Percentiles rank a stretch among this genome's conserved stretches.
phyloP scores from a whole-genome alignment of 257 asterid genomes.

The Solanum lignicaule region DNA sequence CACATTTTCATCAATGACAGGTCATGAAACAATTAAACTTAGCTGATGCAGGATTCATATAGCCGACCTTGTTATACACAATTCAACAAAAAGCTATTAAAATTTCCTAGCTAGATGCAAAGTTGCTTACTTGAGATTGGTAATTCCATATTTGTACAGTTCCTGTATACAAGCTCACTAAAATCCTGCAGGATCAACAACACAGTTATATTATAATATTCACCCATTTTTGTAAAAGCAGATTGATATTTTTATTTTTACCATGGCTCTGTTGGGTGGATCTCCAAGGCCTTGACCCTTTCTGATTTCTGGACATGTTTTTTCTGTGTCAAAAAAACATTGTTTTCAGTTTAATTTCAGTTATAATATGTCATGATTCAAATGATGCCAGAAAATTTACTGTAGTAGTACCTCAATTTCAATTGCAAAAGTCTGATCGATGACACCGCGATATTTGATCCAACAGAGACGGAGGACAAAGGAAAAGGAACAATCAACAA shows the following conservation, averaged over 20 bases:
- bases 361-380: not conserved
- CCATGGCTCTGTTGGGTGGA: slow-evolving; percentile 41
- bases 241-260: not conserved
- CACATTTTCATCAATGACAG: not conserved
- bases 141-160: slow-evolving; percentile 83
- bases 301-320: slow-evolving; percentile 34
- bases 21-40: not conserved
- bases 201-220: not conserved
- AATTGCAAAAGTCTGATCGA: not conserved
- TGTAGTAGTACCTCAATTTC: not conserved
- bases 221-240: not conserved
- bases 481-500: not conserved
- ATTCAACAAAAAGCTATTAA: not conserved
- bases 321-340: slow-evolving; percentile 8
- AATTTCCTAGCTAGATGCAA: not conserved
- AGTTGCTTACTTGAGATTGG: slow-evolving; percentile 67
- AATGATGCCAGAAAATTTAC: not conserved
- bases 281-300: slow-evolving; percentile 33
- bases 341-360: not conserved
- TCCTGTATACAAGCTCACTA: slow-evolving; percentile 84
- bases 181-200: slow-evolving; percentile 35
- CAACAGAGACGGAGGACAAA: not conserved
- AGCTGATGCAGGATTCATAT: not conserved
- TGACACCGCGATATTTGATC: not conserved
- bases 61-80: not conserved